Percentiles rank a stretch among this genome's conserved stretches.
These are phyloP conservation scores for Auxenochlorella pyrenoidosa DNA, from an alignment of 139 green algal genomes.

Conservation along the genomic window DNA sequence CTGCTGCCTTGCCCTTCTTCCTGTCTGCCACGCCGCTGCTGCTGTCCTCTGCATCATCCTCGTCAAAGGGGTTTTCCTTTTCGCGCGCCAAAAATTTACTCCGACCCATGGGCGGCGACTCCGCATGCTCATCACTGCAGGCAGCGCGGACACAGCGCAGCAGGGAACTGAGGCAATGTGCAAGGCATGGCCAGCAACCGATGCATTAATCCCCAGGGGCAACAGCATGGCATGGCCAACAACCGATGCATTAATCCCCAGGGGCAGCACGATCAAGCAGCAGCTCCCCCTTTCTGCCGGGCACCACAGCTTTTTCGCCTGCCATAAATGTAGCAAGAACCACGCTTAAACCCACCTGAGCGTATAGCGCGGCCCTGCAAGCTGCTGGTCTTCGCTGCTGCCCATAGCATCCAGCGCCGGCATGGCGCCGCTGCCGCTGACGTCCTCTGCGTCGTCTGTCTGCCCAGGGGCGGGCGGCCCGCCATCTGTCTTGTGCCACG, in stretches of 20 bases:
- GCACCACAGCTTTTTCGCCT: too few relatives aligned
- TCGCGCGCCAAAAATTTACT: slow-evolving; percentile 31
- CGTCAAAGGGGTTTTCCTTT: not conserved
- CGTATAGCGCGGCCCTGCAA: slow-evolving; percentile 20
- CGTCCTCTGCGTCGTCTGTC: slow-evolving; percentile 10
- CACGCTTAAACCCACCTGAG: slow-evolving; percentile 11
- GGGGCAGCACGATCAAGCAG: too few relatives aligned
- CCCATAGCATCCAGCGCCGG: not conserved
- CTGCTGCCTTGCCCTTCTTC: slow-evolving; percentile 1
- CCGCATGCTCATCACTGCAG: slow-evolving; percentile 25
- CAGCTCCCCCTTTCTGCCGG: too few relatives aligned
- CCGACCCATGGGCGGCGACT: slow-evolving; percentile 8
- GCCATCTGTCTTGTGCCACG: not conserved
- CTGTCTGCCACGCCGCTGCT: not conserved
- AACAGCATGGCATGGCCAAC: too few relatives aligned
- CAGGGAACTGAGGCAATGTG: too few relatives aligned
- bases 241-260: too few relatives aligned
- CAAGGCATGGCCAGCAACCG: not conserved
- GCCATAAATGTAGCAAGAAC: too few relatives aligned
- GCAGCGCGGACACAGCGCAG: not conserved
- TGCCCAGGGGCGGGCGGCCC: slow-evolving; percentile 19
- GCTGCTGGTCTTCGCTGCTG: slow-evolving; percentile 16
- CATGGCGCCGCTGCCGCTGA: not conserved
- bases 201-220: too few relatives aligned
- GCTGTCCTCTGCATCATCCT: not conserved